phyloP scores from a whole-genome alignment of 768 basidiomycete species.

The Filobasidium floriforme region DNA sequence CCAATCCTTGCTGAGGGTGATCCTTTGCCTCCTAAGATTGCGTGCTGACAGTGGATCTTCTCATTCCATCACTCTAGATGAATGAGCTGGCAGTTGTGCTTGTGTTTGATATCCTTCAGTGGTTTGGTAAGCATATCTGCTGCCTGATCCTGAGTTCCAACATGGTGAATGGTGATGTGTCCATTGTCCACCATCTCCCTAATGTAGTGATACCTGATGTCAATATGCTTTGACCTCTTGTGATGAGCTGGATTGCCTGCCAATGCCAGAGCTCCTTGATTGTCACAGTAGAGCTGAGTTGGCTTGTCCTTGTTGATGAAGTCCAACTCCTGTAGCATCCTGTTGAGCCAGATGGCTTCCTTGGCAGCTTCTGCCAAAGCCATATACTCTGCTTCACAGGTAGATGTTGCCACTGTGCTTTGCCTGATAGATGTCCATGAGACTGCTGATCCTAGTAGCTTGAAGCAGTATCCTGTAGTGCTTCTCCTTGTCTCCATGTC shows the following conservation, averaged over 20 bases:
- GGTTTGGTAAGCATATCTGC: conserved; percentile 5
- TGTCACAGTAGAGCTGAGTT: conserved; percentile 1
- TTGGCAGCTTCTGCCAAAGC: conserved; percentile 44
- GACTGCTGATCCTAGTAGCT: conserved; percentile 43
- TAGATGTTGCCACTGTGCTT: conserved; percentile 44
- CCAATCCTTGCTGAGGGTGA: too few relatives aligned
- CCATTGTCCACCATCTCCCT: conserved; percentile 31
- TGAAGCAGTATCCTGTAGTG: conserved; percentile 44
- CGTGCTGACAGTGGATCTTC: background rate
- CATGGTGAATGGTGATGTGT: background rate
- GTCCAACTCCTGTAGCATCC: conserved; percentile 5
- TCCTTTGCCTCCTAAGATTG: too few relatives aligned
- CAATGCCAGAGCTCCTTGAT: conserved; percentile 25
- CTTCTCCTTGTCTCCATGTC: conserved; percentile 32
- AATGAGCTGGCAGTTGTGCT: conserved; percentile 2
- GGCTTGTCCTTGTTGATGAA: background rate
- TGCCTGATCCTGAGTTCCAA: background rate
- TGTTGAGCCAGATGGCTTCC: conserved; percentile 16
- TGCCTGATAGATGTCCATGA: conserved; percentile 47
- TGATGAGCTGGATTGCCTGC: conserved; percentile 45
- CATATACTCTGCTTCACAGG: conserved; percentile 51
- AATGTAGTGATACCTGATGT: conserved; percentile 47
- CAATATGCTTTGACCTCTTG: conserved; percentile 48
- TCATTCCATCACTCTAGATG: conserved; percentile 1
- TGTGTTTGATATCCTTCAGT: too few relatives aligned